phyloP scores from a whole-genome alignment of 2,329 filamentous ascomycete species.

The Talaromyces atroroseus region DNA sequence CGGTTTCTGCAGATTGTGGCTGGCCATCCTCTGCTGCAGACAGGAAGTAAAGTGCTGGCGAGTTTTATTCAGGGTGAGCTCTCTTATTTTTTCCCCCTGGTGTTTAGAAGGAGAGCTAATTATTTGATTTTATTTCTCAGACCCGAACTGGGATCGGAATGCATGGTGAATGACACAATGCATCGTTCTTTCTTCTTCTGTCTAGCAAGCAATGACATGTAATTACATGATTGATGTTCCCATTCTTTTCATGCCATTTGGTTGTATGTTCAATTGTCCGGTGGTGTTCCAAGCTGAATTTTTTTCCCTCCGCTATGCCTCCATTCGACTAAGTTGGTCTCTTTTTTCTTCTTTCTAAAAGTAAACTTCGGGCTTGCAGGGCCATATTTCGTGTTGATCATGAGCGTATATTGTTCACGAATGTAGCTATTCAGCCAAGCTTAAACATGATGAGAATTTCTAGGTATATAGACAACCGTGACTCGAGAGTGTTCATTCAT shows the following conservation, averaged over 20 bases:
- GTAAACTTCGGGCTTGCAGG: not conserved
- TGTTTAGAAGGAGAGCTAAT: not conserved
- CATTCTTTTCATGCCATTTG: not conserved
- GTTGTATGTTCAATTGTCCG: not conserved
- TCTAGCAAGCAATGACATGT: conserved; percentile 1
- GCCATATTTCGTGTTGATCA: not conserved
- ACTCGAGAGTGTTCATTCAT: not conserved
- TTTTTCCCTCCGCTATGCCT: not conserved
- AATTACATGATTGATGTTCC: not conserved
- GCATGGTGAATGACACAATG: conserved; percentile 56
- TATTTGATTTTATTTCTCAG: conserved; percentile 21
- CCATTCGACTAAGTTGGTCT: not conserved
- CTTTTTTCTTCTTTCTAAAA: not conserved
- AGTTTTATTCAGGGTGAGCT: conserved; percentile 87
- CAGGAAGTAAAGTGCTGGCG: conserved; percentile 91
- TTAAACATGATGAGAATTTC: not conserved
- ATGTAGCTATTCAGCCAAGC: not conserved
- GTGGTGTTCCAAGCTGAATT: conserved; percentile 3
- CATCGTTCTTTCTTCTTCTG: not conserved
- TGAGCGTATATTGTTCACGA: not conserved
- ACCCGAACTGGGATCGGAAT: conserved; percentile 74
- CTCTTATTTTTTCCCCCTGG: not conserved
- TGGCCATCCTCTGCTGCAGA: conserved; percentile 92
- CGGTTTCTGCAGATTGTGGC: conserved; percentile 97
- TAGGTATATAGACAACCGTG: not conserved